Percentiles rank a stretch among this genome's conserved stretches.
Evolutionary conservation across 1,139 yeast genomes (phyloP).

Genomic region (Lodderomyces oxycetoniae): DNA sequence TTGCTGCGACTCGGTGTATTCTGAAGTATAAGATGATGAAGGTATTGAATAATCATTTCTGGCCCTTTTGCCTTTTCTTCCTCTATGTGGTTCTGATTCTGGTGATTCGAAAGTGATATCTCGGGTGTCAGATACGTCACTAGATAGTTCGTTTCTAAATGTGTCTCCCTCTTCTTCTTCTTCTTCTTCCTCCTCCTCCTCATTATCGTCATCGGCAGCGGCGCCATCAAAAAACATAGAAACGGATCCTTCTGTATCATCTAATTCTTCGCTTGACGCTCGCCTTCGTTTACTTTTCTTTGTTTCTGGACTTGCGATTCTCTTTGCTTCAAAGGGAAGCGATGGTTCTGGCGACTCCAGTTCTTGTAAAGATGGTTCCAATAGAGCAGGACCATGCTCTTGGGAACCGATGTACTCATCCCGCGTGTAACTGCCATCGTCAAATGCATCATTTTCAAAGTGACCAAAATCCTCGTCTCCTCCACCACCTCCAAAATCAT

Average conservation of each 20-base stretch:
- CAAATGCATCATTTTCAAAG: not conserved
- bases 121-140: no score
- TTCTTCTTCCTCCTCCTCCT: not conserved
- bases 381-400: not conserved
- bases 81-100: constrained; percentile 1
- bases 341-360: not conserved
- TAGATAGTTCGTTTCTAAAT: no score
- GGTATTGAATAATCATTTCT: not conserved
- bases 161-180: not conserved
- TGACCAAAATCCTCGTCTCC: no score
- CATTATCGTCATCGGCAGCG: not conserved
- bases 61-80: not conserved
- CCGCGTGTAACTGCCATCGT: constrained; percentile 1
- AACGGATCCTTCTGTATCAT: not conserved
- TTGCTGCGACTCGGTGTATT: constrained; percentile 10
- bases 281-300: not conserved
- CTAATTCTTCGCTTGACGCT: not conserved
- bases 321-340: not conserved
- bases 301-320: not conserved
- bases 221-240: not conserved
- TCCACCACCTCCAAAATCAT: not conserved
- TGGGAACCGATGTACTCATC: not conserved
- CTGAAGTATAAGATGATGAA: not conserved
- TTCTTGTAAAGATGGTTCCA: not conserved
- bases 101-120: not conserved